Percentiles rank a stretch among this genome's conserved stretches.
Conservation (phyloP, 192 early-diverging fungal species). For the Gamsiella multidivaricata region DNA sequence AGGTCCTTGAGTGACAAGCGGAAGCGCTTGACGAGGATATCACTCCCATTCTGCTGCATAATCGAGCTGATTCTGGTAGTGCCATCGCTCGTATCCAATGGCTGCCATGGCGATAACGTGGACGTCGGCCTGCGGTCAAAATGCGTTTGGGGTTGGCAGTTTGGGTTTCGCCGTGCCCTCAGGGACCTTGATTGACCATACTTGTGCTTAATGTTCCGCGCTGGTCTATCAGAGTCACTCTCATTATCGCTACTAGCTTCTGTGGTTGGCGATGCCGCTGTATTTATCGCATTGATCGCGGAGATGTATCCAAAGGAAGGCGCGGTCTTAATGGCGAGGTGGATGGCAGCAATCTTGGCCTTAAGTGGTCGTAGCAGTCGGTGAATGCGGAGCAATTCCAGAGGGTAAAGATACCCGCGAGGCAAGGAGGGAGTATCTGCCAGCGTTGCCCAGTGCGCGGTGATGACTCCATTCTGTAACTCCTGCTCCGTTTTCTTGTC, state of each 20-base stretch:
- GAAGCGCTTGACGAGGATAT: slow-evolving; percentile 26
- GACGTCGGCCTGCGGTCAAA: neutral
- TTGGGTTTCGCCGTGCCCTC: neutral
- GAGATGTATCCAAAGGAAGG: slow-evolving; percentile 26
- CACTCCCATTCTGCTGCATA: neutral
- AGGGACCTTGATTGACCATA: neutral
- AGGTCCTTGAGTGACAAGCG: slow-evolving; percentile 12
- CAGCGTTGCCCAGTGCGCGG: neutral
- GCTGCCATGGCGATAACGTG: neutral
- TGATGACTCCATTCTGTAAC: neutral
- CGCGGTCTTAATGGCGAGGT: slow-evolving; percentile 35
- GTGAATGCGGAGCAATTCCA: slow-evolving; percentile 29
- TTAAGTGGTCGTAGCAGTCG: slow-evolving; percentile 40
- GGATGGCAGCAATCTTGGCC: slow-evolving; percentile 38
- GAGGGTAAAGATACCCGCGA: slow-evolving; percentile 31
- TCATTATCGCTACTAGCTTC: neutral
- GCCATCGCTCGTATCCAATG: neutral
- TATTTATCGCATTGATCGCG: neutral
- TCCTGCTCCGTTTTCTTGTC: neutral
- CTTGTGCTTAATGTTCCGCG: neutral
- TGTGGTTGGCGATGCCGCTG: neutral
- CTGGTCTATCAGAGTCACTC: neutral
- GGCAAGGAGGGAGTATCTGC: neutral
- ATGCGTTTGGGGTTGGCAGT: neutral
- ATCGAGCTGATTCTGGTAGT: neutral